Evolutionary conservation across 768 basidiomycete genomes (phyloP).

Genomic region (Psilocybe cyanescens): DNA sequence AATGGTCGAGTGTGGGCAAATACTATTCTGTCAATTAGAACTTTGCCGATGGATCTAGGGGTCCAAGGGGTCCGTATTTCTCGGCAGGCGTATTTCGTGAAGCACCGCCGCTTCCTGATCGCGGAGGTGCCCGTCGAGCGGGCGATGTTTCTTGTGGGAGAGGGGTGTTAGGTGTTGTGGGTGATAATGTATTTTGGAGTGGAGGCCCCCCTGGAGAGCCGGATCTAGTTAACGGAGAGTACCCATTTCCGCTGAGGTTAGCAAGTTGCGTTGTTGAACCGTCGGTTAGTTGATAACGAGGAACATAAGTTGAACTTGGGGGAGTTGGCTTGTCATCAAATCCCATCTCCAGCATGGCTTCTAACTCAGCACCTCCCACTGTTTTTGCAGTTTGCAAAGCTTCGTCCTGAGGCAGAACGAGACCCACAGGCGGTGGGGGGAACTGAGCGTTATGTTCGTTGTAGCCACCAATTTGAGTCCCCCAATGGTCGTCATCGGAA

Average conservation of each 20-base stretch:
- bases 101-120: constrained; percentile 16
- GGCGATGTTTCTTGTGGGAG: constrained; percentile 18
- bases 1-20: constrained; percentile 22
- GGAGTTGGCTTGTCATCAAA: constrained; percentile 77
- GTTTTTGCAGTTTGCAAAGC: constrained; percentile 44
- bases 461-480: constrained; percentile 92
- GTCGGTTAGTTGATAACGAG: constrained; percentile 70
- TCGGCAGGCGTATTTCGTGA: constrained; percentile 32
- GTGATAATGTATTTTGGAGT: constrained; percentile 39
- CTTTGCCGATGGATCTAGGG: constrained; percentile 61
- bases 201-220: constrained; percentile 42
- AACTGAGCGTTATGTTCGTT: constrained; percentile 83
- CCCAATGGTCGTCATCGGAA: constrained; percentile 96
- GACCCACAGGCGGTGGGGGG: constrained; percentile 83
- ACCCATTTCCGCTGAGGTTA: constrained; percentile 51
- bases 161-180: constrained; percentile 40
- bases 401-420: constrained; percentile 47
- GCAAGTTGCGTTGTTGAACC: constrained; percentile 48
- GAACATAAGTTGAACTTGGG: constrained; percentile 42
- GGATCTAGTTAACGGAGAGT: constrained; percentile 57
- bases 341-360: constrained; percentile 91
- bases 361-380: constrained; percentile 77
- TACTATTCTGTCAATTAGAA: constrained; percentile 38
- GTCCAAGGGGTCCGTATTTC: constrained; percentile 61
- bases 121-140: constrained; percentile 10